phyloP scores from a whole-genome alignment of 345 rosid genomes.

The Viola odorata region DNA sequence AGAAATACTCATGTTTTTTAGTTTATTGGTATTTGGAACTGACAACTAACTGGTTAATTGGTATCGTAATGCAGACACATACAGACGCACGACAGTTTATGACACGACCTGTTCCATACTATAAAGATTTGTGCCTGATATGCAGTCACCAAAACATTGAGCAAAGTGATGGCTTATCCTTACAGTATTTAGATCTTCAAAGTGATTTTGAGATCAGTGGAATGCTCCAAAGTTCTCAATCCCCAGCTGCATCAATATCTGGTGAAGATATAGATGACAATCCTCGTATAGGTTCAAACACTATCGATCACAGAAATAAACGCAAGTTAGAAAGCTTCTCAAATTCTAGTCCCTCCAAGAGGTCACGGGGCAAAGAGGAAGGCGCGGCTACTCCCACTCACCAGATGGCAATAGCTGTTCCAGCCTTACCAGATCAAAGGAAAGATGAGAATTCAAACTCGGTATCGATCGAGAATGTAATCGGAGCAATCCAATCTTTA shows the following conservation, averaged over 20 bases:
- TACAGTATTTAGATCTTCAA: constrained; percentile 47
- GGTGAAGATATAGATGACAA: constrained; percentile 41
- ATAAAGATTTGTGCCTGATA: constrained; percentile 59
- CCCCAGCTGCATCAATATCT: constrained; percentile 29
- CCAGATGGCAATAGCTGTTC: constrained; percentile 34
- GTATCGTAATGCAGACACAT: constrained; percentile 44
- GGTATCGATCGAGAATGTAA: constrained; percentile 45
- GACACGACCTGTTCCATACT: constrained; percentile 74
- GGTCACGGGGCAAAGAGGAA: constrained; percentile 28
- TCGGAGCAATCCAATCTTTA: constrained; percentile 64
- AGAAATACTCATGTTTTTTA: too few relatives aligned
- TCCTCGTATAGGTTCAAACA: constrained; percentile 13
- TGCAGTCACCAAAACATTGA: constrained; percentile 40
- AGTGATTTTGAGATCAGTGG: constrained; percentile 27
- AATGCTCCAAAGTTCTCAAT: constrained; percentile 26
- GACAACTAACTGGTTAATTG: too few relatives aligned
- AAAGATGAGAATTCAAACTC: constrained; percentile 23
- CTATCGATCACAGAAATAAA: constrained; percentile 35
- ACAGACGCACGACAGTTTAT: constrained; percentile 68
- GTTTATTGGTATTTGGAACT: too few relatives aligned
- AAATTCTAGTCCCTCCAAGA: constrained; percentile 25
- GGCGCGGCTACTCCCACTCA: constrained; percentile 13
- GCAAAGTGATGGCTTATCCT: constrained; percentile 42
- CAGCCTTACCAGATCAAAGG: constrained; percentile 28
- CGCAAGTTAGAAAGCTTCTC: constrained; percentile 35